A percentile compares a stretch with the other conserved stretches of the same genome.
Conservation (phyloP, 805 yeast genomes). For the Saccharomycopsis sp. region DNA sequence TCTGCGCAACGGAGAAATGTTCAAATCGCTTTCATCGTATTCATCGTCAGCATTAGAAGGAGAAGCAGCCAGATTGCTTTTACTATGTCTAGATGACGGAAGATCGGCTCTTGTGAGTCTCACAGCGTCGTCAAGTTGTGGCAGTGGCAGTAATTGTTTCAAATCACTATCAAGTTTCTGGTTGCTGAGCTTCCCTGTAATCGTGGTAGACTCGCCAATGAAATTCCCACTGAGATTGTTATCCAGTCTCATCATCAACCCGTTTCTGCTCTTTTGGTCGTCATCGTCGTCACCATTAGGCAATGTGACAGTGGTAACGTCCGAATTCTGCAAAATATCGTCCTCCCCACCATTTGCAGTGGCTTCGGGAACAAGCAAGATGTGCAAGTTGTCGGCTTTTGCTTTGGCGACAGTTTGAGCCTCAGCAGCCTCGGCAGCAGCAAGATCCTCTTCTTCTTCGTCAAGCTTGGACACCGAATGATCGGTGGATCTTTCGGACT, state of each 20-base stretch:
- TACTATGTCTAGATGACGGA: neutral
- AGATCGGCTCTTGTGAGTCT: neutral
- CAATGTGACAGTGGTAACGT: neutral
- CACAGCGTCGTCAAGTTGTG: neutral
- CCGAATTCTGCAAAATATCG: neutral
- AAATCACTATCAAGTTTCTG: neutral
- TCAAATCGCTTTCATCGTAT: neutral
- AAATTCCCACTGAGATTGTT: neutral
- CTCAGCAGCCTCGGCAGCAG: neutral
- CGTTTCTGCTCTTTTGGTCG: neutral
- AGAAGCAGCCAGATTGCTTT: neutral
- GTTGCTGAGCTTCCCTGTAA: neutral
- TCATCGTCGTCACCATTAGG: neutral
- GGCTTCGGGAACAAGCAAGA: neutral
- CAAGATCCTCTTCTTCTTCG: neutral
- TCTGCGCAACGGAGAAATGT: neutral
- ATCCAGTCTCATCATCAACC: neutral
- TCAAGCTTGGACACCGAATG: neutral
- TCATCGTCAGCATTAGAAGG: neutral
- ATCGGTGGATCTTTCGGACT: conserved; percentile 12
- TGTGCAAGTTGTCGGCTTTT: neutral
- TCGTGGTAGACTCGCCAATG: neutral
- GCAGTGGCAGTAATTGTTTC: neutral
- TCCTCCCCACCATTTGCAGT: neutral
- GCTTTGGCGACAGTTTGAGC: neutral